Percentiles rank a stretch among this genome's conserved stretches.
phyloP scores from a whole-genome alignment of 2,329 filamentous ascomycete species.

The Leptographium lundbergii region DNA sequence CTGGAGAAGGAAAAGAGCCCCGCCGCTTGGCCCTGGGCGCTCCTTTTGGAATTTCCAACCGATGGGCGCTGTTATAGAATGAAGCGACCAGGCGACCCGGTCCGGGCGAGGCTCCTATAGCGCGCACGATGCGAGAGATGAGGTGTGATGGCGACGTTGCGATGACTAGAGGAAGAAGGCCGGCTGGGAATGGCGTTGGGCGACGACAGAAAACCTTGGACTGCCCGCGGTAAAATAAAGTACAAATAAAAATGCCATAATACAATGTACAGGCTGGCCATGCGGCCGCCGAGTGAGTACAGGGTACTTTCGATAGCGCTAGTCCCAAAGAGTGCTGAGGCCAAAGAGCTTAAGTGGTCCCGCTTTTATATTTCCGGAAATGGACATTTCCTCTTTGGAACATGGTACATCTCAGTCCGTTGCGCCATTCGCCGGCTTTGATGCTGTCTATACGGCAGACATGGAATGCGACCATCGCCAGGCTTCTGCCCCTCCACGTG shows the following conservation, averaged over 20 bases:
- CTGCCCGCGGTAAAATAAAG: background rate
- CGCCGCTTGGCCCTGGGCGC: background rate
- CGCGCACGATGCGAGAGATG: background rate
- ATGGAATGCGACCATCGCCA: background rate
- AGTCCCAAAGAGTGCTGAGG: background rate
- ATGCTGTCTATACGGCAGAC: background rate
- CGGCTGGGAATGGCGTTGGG: background rate
- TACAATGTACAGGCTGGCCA: no score
- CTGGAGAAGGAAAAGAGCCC: background rate
- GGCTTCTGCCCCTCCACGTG: background rate
- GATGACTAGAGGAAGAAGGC: background rate
- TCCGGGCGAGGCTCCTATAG: background rate
- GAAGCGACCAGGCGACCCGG: background rate
- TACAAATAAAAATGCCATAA: background rate
- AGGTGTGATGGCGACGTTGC: background rate
- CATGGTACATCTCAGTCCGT: background rate
- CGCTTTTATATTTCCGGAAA: background rate
- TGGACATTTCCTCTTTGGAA: background rate
- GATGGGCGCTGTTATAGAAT: background rate
- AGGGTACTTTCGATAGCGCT: background rate
- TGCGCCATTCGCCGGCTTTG: background rate
- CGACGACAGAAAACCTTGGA: background rate
- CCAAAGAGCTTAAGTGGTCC: background rate
- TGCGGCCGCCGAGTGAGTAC: background rate
- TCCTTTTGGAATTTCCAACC: background rate